Evolutionary conservation across 2,329 filamentous ascomycete species (phyloP), one percentile per base, ranked within the genome.

Genomic region (Simplicillium aogashimaense): DNA sequence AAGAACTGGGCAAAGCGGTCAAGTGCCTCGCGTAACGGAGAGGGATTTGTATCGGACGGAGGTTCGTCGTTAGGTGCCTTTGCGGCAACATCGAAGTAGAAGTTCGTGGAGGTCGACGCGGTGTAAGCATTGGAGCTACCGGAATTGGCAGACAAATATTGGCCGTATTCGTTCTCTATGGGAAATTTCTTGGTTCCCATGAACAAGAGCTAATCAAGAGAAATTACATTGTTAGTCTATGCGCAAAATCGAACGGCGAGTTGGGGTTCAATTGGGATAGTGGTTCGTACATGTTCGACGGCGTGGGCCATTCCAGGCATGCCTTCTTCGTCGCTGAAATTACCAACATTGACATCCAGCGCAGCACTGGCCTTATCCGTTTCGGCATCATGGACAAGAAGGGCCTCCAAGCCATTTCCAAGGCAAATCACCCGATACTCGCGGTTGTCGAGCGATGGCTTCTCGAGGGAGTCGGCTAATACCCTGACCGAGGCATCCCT

Each of bases 181-280:
- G 92, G 92, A 55, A 92, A 98, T 76, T 97, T 98, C 62, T 95
- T 83, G 7, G 92, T 98, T 37, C 92, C 92, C 92, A 98, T 97
- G 67, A 98, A 98, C 17, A 98, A 69, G 48, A 95, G 67, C 72
- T 81, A 29, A 10, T n/a, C 7, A 18, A 40, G 17, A 39, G 3
- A 7, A 15, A 10, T 32, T 37, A 32, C 35, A 20, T 13, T 32
- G 15, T 43, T 13, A 41, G 35, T 20, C 7, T 28, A 2, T 15
- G 29, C n/a, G 11, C 7, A 25, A 37, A 25, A 8, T 14, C 11
- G 16, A 14, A 9, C 16, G 36, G 36, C 9, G 55, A 60, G 45
- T 37, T 28, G 38, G 33, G 39, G 20, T 16, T 43, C 43, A 35
- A 35, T 38, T 35, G 36, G 12, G 33, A 18, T n/a, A 34, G 36